Evolutionary conservation across 345 rosid species (phyloP).

Genomic region (Cochlearia excelsa): DNA sequence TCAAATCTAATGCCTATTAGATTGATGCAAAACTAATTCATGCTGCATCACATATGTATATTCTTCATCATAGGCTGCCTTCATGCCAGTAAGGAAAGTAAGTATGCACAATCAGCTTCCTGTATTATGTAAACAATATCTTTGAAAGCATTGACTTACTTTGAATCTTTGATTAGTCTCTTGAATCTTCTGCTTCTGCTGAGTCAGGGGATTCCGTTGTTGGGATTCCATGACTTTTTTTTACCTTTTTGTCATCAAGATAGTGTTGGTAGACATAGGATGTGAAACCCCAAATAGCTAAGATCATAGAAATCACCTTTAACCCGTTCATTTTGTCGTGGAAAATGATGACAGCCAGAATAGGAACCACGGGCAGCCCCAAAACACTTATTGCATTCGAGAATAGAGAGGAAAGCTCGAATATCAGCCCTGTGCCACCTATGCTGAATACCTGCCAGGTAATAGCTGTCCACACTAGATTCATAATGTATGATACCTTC

Average conservation of each 20-base stretch:
- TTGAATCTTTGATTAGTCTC: constrained; percentile 3
- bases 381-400: constrained; percentile 48
- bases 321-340: constrained; percentile 54
- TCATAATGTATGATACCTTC: no score
- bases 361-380: constrained; percentile 57
- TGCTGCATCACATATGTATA: neutral
- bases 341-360: constrained; percentile 52
- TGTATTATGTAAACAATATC: constrained; percentile 1
- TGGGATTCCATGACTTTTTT: constrained; percentile 8
- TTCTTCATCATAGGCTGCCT: constrained; percentile 1
- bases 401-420: constrained; percentile 20
- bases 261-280: constrained; percentile 35
- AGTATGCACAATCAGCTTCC: neutral
- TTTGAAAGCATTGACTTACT: neutral
- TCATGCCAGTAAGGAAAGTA: constrained; percentile 7
- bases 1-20: neutral
- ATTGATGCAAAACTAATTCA: constrained; percentile 9
- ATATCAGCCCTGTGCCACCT: no score
- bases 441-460: no score
- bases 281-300: constrained; percentile 60
- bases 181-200: constrained; percentile 16
- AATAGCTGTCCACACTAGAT: no score
- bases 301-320: constrained; percentile 51
- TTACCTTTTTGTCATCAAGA: constrained; percentile 22
- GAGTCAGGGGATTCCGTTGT: constrained; percentile 4